These are phyloP conservation scores for Tylopilus felleus DNA, from an alignment of 768 basidiomycete genomes.

Conservation along the genomic window DNA sequence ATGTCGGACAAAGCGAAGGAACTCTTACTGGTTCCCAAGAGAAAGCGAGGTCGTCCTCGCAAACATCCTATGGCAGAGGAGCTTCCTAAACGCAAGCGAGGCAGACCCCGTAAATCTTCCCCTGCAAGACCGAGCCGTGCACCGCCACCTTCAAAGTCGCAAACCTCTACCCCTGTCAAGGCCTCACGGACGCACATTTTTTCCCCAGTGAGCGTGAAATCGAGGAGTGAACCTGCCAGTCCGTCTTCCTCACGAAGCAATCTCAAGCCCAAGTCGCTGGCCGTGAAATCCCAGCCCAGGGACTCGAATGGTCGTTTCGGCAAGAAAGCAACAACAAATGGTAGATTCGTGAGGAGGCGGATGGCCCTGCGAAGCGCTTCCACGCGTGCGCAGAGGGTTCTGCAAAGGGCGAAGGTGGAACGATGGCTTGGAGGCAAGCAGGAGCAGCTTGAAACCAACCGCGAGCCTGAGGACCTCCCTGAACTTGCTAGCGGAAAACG, in stretches of 20 bases:
- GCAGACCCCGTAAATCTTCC: conserved; percentile 34
- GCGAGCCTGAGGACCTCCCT: conserved; percentile 9
- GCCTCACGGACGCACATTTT: conserved; percentile 8
- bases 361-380: conserved; percentile 22
- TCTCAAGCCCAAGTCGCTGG: conserved; percentile 41
- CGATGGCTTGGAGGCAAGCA: conserved; percentile 34
- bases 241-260: conserved; percentile 24
- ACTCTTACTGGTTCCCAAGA: conserved; percentile 29
- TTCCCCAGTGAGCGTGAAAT: conserved; percentile 21
- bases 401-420: conserved; percentile 42
- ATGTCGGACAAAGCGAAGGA: conserved; percentile 36
- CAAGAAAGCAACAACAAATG: conserved; percentile 52
- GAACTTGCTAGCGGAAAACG: conserved; percentile 25
- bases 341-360: conserved; percentile 40
- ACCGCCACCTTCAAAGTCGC: conserved; percentile 10
- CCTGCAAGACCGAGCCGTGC: conserved; percentile 10
- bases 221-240: conserved; percentile 21
- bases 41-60: conserved; percentile 35
- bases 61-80: conserved; percentile 32
- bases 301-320: conserved; percentile 66
- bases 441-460: conserved; percentile 11
- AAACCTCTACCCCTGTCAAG: conserved; percentile 9
- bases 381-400: conserved; percentile 39
- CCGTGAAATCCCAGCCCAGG: conserved; percentile 54
- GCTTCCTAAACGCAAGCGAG: conserved; percentile 34